These are phyloP conservation scores for Pezizomycotina sp. DNA, from an alignment of 2,329 filamentous ascomycete species.

Conservation along the genomic window DNA sequence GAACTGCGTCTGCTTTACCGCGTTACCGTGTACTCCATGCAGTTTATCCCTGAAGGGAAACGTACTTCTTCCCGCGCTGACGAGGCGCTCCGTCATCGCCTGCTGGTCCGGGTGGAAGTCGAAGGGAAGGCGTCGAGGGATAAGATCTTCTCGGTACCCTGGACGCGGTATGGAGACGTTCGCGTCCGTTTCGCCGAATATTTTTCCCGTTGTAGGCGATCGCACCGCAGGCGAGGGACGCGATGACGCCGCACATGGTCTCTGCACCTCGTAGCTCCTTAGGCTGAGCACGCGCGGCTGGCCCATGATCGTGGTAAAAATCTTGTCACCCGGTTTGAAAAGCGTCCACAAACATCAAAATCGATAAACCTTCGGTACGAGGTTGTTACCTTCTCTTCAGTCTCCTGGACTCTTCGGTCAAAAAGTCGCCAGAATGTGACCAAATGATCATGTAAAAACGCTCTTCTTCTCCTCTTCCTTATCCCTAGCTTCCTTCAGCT, in stretches of 20 bases:
- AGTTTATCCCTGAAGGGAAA: slow-evolving; percentile 6
- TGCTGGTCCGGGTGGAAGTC: slow-evolving; percentile 3
- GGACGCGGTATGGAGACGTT: no score
- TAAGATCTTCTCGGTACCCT: not conserved
- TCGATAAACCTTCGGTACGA: slow-evolving; percentile 5
- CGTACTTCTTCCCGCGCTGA: slow-evolving; percentile 5
- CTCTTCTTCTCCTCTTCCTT: slow-evolving; percentile 6
- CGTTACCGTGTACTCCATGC: slow-evolving; percentile 41
- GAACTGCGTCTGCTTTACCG: slow-evolving; percentile 37
- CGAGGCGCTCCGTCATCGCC: not conserved
- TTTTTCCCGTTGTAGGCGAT: slow-evolving; percentile 1
- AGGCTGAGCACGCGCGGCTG: slow-evolving; percentile 2
- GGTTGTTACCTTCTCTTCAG: slow-evolving; percentile 1
- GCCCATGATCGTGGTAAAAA: not conserved
- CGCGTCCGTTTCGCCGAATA: slow-evolving; percentile 3
- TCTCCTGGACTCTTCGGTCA: slow-evolving; percentile 3
- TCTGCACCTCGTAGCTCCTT: not conserved
- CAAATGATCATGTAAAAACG: slow-evolving; percentile 1
- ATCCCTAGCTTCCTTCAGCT: slow-evolving; percentile 7
- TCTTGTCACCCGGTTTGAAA: slow-evolving; percentile 1
- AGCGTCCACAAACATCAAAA: slow-evolving; percentile 5
- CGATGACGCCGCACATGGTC: not conserved
- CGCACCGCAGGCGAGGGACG: no score
- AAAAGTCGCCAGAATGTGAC: slow-evolving; percentile 3
- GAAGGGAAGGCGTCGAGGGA: slow-evolving; percentile 4